Evolutionary conservation across 2,329 filamentous ascomycete genomes (phyloP), one percentile per base, ranked within the genome.

Genomic region (Paecilomyces dactylethromorphus): DNA sequence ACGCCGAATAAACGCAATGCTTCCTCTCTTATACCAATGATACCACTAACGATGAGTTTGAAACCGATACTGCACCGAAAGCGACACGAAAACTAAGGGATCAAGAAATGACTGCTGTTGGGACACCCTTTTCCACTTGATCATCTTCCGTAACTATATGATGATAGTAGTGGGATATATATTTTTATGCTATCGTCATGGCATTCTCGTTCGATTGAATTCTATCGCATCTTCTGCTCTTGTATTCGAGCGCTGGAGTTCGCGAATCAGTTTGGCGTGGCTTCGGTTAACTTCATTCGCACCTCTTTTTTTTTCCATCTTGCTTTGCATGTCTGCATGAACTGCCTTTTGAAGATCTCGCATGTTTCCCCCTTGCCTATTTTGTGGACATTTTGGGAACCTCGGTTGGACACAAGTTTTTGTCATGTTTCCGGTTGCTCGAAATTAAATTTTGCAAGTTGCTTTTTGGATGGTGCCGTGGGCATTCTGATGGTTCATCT

Each of bases 1-100:
- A 76, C 21, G 62, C 73, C 29, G 65, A 68, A 35, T 73, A 65
- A 62, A 60, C 58, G 31, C 60, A 18, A 18, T 18, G 3, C 22
- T 26, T 59, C 4, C 50, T 11, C 3, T 52, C 29, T 66, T 61
- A 62, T 61, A 66, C 59, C 59, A 64, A 69, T 60, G 66, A 67
- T 59, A 57, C 58, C 59, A 58, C 15, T 24, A 10, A n/a, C 50
- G 50, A 52, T 13, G 15, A 26, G 21, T 29, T 24, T 24, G 22
- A 29, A n/a, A 52, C 22, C 13, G 24, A 45, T 18, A 8, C 39
- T 52, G 5, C 24, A 52, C 11, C 50, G 15, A 52, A 24, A 26
- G 7, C 22, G 50, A 52, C 11, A 13, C 12, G 50, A 15, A 29
- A 21, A 52, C 26, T 12, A 52, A 52, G 26, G 3, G 4, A 18